Base-by-base conservation (phyloP, 305 asterid genomes). In the Nicotiana rustica region DNA sequence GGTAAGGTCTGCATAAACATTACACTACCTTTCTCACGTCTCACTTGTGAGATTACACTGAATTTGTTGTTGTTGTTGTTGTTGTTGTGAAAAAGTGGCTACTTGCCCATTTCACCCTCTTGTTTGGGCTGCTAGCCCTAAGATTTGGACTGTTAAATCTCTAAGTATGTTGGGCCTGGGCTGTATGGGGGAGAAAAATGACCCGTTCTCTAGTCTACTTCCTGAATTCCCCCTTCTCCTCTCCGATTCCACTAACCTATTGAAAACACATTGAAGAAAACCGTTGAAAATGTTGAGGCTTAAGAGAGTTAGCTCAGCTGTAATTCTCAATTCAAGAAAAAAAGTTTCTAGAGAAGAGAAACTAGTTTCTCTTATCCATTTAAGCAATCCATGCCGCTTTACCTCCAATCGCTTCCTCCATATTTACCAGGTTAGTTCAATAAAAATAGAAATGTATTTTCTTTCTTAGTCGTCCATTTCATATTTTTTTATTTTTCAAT, bases 341-440 rank as follows among this genome's bases (percentile, higher is more conserved):
- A 83, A 82, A 31, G 67, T 77, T 78, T 61, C 12, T 10, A 76
- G 61, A 31, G 81, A 66, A 36, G 88, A 88, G 21, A 84, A 33
- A 21, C 59, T 84, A 19, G 73, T 85, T 35, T 88, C 89, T 25
- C 19, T 41, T 14, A 85, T 44, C 10, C 52, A 44, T 44, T 44
- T 44, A 44, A 44, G 12, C 52, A 44, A 68, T 86, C 95, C 97
- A 55, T 88, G 85, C 31, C 94, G 81, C 83, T 87, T 91, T 93
- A 89, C 85, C 56, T 89, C 95, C 77, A 84, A 60, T 59, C 98
- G 99, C 82, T 94, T 87, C 85, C 88, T 92, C 25, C 97, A 94
- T 85, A 83, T 96, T 86, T 88, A 88, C 76, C 95, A 93, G 97
- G 98, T 94, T 81, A 1, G 84, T 86, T 78, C 47, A 41, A 33